These are phyloP conservation scores for Leccinum subrobustum DNA, from an alignment of 1,284 basidiomycete species.

Conservation along the genomic window DNA sequence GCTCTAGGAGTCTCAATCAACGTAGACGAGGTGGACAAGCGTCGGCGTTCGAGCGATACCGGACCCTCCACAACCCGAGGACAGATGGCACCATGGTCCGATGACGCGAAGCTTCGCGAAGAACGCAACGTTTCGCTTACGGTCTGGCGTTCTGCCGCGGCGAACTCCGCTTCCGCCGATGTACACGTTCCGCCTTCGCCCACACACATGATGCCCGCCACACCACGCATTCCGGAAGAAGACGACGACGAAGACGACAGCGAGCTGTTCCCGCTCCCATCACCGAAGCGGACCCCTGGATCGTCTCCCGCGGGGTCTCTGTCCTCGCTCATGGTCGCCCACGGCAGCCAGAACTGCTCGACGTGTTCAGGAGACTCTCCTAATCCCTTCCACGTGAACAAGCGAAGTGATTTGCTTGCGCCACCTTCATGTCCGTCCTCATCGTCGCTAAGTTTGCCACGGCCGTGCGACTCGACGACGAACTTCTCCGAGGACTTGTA, in stretches of 20 bases:
- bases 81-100: constrained; percentile 16
- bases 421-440: constrained; percentile 26
- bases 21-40: constrained; percentile 62
- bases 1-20: constrained; percentile 37
- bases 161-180: neutral
- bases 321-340: constrained; percentile 24
- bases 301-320: constrained; percentile 30
- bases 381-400: neutral
- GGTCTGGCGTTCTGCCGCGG: neutral
- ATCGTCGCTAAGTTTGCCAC: constrained; percentile 28
- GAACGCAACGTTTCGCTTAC: neutral
- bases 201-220: constrained; percentile 5
- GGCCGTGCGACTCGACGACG: constrained; percentile 10
- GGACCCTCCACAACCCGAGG: neutral
- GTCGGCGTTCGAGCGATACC: constrained; percentile 40
- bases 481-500: constrained; percentile 9
- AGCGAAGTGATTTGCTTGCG: constrained; percentile 13
- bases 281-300: constrained; percentile 45
- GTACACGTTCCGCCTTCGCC: constrained; percentile 15
- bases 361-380: constrained; percentile 17
- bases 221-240: constrained; percentile 38
- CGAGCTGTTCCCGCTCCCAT: constrained; percentile 56
- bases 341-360: constrained; percentile 12
- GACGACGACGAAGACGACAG: constrained; percentile 49
- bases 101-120: constrained; percentile 5